These are phyloP conservation scores for Mychonastes homosphaera DNA, from an alignment of 139 green algal genomes.

Conservation along the genomic window DNA sequence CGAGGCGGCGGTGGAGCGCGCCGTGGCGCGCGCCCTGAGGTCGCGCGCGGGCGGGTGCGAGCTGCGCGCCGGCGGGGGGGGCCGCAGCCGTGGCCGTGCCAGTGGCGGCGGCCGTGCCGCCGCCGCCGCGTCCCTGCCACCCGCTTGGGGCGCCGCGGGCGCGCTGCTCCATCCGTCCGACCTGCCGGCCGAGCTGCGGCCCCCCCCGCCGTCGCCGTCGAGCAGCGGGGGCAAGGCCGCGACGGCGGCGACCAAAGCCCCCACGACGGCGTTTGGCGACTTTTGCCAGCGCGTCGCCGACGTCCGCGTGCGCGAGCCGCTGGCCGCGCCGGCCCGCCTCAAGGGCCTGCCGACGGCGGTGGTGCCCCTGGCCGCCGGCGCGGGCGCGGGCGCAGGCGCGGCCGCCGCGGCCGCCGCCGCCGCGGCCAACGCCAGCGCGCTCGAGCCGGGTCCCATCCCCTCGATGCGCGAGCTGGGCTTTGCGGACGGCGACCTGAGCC, in stretches of 20 bases:
- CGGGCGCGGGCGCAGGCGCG: background rate
- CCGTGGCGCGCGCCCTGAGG: conserved; percentile 36
- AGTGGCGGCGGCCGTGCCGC: background rate
- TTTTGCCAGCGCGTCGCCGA: conserved; percentile 31
- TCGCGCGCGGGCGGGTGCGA: conserved; percentile 32
- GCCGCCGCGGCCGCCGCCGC: background rate
- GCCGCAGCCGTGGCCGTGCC: background rate
- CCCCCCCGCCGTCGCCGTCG: conserved; percentile 30
- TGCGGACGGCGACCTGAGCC: background rate
- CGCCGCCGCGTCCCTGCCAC: background rate
- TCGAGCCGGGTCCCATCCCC: conserved; percentile 30
- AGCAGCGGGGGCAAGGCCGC: conserved; percentile 1
- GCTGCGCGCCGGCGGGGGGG: background rate
- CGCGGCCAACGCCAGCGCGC: background rate
- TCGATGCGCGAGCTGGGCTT: conserved; percentile 53
- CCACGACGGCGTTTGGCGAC: conserved; percentile 14
- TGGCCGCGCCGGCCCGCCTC: conserved; percentile 25
- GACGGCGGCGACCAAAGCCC: background rate
- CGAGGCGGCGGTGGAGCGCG: conserved; percentile 42
- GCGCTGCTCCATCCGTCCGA: conserved; percentile 61
- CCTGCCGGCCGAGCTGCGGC: conserved; percentile 51
- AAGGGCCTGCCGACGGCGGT: conserved; percentile 30
- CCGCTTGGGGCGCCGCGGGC: conserved; percentile 49
- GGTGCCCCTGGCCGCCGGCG: background rate
- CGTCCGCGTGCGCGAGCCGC: conserved; percentile 16